phyloP scores from a whole-genome alignment of 352 stramenopile species.

The Globisporangium yorkense region DNA sequence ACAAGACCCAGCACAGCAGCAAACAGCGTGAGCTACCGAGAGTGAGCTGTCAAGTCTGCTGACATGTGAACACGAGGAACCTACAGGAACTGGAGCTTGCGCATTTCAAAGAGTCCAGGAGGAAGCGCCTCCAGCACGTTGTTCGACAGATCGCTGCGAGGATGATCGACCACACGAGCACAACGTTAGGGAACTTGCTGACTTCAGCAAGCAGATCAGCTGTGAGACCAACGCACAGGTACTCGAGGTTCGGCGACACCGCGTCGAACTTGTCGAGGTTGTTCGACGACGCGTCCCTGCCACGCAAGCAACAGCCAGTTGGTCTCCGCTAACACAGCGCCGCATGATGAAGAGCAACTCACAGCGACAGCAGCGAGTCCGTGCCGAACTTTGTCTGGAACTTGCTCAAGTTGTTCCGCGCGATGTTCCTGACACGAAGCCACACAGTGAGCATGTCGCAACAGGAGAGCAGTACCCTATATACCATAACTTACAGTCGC shows the following conservation, averaged over 20 bases:
- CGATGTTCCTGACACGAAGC: conserved; percentile 8
- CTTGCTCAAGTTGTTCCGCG: conserved; percentile 7
- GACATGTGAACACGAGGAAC: neutral
- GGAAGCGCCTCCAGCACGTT: conserved; percentile 11
- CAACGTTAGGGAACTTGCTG: too few species aligned
- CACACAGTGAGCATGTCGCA: too few species aligned
- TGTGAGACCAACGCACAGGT: conserved; percentile 5
- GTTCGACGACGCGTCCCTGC: conserved; percentile 14
- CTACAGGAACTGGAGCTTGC: conserved; percentile 12
- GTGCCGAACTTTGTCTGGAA: conserved; percentile 10
- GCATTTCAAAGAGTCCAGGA: conserved; percentile 6
- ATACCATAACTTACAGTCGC: neutral
- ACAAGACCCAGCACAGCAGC: too few species aligned
- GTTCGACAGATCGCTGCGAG: conserved; percentile 9
- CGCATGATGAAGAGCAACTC: neutral
- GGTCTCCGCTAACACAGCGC: too few species aligned
- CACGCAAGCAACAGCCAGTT: neutral
- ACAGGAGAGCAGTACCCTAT: neutral
- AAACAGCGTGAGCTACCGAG: too few species aligned
- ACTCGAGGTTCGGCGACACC: conserved; percentile 6
- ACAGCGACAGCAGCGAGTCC: conserved; percentile 10
- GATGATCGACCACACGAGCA: too few species aligned
- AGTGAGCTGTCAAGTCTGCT: too few species aligned
- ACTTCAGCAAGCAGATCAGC: too few species aligned
- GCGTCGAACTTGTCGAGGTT: conserved; percentile 11